Evolutionary conservation across 805 yeast genomes (phyloP).

Genomic region (Metschnikowia bowlesiae): DNA sequence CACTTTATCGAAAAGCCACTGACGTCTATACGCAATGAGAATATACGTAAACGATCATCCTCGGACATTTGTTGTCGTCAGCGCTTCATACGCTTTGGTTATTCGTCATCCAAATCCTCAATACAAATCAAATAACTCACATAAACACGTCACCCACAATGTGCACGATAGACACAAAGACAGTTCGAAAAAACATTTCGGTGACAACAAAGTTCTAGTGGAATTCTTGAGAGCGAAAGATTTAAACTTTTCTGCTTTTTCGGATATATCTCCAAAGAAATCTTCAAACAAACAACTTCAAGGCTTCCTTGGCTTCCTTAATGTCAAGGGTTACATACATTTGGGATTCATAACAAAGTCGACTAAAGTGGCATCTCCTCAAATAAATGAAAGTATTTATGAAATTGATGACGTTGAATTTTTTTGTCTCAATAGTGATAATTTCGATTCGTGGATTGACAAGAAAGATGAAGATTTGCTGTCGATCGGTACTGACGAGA

Average conservation of each 20-base stretch:
- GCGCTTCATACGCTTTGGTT: slow-evolving; percentile 55
- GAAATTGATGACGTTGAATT: slow-evolving; percentile 59
- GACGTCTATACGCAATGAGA: slow-evolving; percentile 39
- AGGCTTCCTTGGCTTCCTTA: slow-evolving; percentile 62
- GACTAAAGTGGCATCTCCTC: slow-evolving; percentile 55
- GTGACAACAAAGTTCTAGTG: slow-evolving; percentile 38
- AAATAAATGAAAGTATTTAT: slow-evolving; percentile 49
- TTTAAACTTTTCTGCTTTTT: slow-evolving; percentile 37
- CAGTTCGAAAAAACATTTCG: slow-evolving; percentile 16
- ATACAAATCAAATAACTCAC: slow-evolving; percentile 17
- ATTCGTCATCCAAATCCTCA: slow-evolving; percentile 46
- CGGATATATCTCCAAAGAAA: slow-evolving; percentile 37
- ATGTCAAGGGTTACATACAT: slow-evolving; percentile 50
- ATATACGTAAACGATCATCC: slow-evolving; percentile 61
- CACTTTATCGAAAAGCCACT: background rate
- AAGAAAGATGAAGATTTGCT: slow-evolving; percentile 10
- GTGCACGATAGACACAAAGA: slow-evolving; percentile 19
- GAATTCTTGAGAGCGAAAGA: slow-evolving; percentile 47
- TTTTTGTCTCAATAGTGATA: slow-evolving; percentile 56
- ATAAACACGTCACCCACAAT: slow-evolving; percentile 17
- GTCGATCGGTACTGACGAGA: slow-evolving; percentile 13
- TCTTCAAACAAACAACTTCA: slow-evolving; percentile 27
- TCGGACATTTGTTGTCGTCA: slow-evolving; percentile 63
- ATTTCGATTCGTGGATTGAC: slow-evolving; percentile 41
- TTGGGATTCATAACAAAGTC: slow-evolving; percentile 56